These are phyloP conservation scores for Macrolepiota albuminosa DNA, from an alignment of 768 basidiomycete species.

Conservation along the genomic window DNA sequence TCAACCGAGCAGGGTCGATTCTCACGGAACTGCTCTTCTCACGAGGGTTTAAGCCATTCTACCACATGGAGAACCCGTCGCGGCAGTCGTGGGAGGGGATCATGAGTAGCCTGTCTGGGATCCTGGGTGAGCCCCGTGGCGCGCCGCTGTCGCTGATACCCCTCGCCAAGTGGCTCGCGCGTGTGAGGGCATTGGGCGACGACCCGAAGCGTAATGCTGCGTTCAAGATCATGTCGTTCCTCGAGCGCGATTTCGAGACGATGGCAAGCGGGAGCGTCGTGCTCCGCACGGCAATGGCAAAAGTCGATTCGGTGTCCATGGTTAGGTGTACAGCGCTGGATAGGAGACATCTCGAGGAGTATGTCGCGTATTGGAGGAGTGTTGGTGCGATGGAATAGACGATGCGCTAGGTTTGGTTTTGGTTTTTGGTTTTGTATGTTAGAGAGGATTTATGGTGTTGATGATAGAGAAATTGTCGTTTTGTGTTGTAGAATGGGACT, in stretches of 20 bases:
- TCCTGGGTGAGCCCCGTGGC: constrained; percentile 14
- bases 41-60: neutral
- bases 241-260: constrained; percentile 27
- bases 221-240: constrained; percentile 24
- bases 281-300: constrained; percentile 22
- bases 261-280: constrained; percentile 28
- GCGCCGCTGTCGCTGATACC: constrained; percentile 21
- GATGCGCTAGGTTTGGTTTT: too few relatives aligned
- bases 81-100: constrained; percentile 30
- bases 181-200: constrained; percentile 23
- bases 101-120: constrained; percentile 20
- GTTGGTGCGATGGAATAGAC: constrained; percentile 16
- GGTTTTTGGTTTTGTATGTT: too few relatives aligned
- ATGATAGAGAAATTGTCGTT: too few relatives aligned
- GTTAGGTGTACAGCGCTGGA: constrained; percentile 25
- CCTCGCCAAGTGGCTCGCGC: constrained; percentile 24
- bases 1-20: constrained; percentile 25
- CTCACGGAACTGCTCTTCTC: constrained; percentile 29
- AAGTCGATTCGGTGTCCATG: constrained; percentile 23
- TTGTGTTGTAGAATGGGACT: too few relatives aligned
- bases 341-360: constrained; percentile 24
- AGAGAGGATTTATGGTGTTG: too few relatives aligned
- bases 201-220: constrained; percentile 22
- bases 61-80: constrained; percentile 31
- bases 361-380: constrained; percentile 26